Base-by-base conservation (phyloP, 176 grass and related monocot genomes). In the Elaeis guineensis region DNA sequence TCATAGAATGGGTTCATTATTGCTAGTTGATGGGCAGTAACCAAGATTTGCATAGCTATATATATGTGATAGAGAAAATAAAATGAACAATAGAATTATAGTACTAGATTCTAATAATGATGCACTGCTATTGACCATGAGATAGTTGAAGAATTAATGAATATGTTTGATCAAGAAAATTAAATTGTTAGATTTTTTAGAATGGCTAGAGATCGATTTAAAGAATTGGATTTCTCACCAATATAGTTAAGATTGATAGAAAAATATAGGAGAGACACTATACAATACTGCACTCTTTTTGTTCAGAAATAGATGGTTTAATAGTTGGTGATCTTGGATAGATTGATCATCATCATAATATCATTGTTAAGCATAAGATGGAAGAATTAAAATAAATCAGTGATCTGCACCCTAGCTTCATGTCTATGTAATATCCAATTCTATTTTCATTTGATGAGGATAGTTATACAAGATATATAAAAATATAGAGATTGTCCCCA, bases 251-350 rank as follows among this genome's bases (percentile, higher is more conserved):
- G 14, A 15, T 16, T 52, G 9, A 52, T 53, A 17, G 51, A 16
- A 17, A 5, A 0, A 3, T 5, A 7, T 3, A 0, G 0, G n/a
- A 7, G n/a, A 53, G 1, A 16, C 12, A 17, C 1, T 17, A 16
- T 3, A 16, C 15, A 18, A 53, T 53, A 53, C 18, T 53, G 17
- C 11, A 17, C 51, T n/a, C 51, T n/a, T n/a, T 16, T 18, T 3
- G 2, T 17, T 4, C 5, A 3, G 12, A 53, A 53, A 53, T 53
- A 17, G 15, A 16, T n/a, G 1, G 51, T 53, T 17, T 53, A 5
- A 53, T 53, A 3, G 51, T 53, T 53, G 15, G 51, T 17, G 51
- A n/a, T 53, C 11, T 53, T 0, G 51, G 2, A 17, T 0, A 5
- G 4, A 2, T n/a, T 4, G 51, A 53, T 18, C 16, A 5, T 1